Base-by-base conservation (phyloP, 2,329 filamentous ascomycete species). In the Cercospora beticola region DNA sequence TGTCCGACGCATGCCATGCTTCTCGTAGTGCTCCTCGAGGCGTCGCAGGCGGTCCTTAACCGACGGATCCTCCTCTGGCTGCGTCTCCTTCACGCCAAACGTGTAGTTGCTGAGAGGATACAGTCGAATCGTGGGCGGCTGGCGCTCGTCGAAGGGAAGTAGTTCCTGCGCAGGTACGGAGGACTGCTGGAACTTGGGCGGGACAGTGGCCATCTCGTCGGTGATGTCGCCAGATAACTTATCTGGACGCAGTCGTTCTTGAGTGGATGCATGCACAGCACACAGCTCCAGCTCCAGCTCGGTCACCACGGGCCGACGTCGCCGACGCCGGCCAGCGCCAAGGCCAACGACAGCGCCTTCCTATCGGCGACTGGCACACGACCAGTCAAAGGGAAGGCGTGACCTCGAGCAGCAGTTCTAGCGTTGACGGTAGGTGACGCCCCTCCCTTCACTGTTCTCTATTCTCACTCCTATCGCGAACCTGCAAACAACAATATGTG, bases 21-120 rank as follows among this genome's bases (percentile, higher is more conserved):
- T 86, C 31, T 88, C 85, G 80, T 97, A 99, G 82, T 99, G 94
- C 79, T 98, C 94, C 80, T 98, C 93, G n/a, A 99, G 86, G 8
- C 95, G 90, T 83, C 94, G 94, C 73, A 99, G 85, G 2, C 95
- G 91, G 66, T 95, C 94, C 67, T 97, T 88, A 2, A 99, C 95
- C 0, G 93, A 97, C 0, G 94, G 94, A 77, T 99, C 95, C 82
- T 99, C 95, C 82, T 99, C 95, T 2, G 94, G 95, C 79, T 99
- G 95, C 23, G 92, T 96, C 84, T 98, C 95, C 82, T 99, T 99
- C 70, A 96, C 97, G 71, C 94, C 94, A 77, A 99, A 98, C 26
- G 95, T 98, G 85, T 99, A 99, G 86, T 98, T 99, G 74, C 93
- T 97, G 60, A 99, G 87, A 36, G 95, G 95, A 78, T 94, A 98